Percentiles rank a stretch among this genome's conserved stretches.
phyloP scores from a whole-genome alignment of 2,329 filamentous ascomycete species.

The Talaromyces sp. region DNA sequence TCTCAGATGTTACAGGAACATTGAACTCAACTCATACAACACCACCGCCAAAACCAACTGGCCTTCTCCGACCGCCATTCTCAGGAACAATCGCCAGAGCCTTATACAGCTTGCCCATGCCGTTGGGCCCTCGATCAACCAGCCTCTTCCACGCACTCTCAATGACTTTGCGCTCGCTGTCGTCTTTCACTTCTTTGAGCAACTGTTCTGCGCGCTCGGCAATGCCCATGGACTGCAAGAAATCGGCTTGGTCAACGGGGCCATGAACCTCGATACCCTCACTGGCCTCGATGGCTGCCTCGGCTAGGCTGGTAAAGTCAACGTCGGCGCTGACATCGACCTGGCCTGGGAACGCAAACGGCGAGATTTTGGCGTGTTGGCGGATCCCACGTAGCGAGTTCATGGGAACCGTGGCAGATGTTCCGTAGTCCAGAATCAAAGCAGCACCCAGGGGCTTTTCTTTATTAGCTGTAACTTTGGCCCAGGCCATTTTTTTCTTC shows the following conservation, averaged over 20 bases:
- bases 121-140: conserved; percentile 72
- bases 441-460: conserved; percentile 69
- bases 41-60: conserved; percentile 85
- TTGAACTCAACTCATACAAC: conserved; percentile 17
- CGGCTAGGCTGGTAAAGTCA: conserved; percentile 81
- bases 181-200: conserved; percentile 44
- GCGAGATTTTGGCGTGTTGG: conserved; percentile 67
- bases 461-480: conserved; percentile 37
- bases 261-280: conserved; percentile 86
- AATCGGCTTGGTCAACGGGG: conserved; percentile 77
- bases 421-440: conserved; percentile 93
- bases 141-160: conserved; percentile 73
- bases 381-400: conserved; percentile 90
- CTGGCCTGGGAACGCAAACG: conserved; percentile 71
- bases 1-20: too few relatives aligned
- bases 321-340: conserved; percentile 91
- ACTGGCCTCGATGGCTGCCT: conserved; percentile 69
- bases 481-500: neutral
- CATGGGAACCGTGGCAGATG: conserved; percentile 67
- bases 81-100: conserved; percentile 84
- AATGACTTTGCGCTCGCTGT: conserved; percentile 52
- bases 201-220: conserved; percentile 67
- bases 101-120: conserved; percentile 95
- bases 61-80: conserved; percentile 64
- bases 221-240: conserved; percentile 77